Conservation (phyloP, 441 rosid genomes). For the Manihot esculenta region DNA sequence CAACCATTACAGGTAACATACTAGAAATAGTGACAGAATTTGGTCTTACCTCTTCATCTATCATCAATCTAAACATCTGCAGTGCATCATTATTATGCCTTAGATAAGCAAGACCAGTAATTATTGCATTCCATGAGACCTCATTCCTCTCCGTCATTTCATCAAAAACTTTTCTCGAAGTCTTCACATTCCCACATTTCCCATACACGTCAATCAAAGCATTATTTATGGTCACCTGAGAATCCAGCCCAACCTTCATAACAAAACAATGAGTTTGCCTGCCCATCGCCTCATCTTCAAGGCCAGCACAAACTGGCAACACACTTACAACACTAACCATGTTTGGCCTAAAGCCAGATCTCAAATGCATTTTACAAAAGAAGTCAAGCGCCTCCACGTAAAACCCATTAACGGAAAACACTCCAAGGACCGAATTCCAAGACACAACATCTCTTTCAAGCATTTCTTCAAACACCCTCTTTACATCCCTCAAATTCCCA, state of each 20-base stretch:
- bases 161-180: conserved; percentile 57
- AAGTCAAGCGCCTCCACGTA: conserved; percentile 43
- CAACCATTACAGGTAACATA: conserved; percentile 74
- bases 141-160: conserved; percentile 63
- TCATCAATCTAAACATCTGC: conserved; percentile 68
- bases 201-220: conserved; percentile 74
- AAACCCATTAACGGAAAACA: conserved; percentile 49
- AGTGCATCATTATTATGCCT: conserved; percentile 59
- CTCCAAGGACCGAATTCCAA: conserved; percentile 82
- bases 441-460: conserved; percentile 72
- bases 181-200: conserved; percentile 63
- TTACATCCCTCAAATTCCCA: conserved; percentile 50
- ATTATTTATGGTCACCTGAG: conserved; percentile 61
- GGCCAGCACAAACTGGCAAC: conserved; percentile 59
- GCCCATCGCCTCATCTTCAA: conserved; percentile 52
- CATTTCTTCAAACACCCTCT: conserved; percentile 74
- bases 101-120: conserved; percentile 65
- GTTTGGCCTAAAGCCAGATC: conserved; percentile 51
- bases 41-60: conserved; percentile 45
- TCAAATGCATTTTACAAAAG: conserved; percentile 52
- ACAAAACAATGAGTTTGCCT: conserved; percentile 50
- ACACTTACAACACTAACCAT: conserved; percentile 74
- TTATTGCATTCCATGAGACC: conserved; percentile 84
- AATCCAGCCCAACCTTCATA: conserved; percentile 44
- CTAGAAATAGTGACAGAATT: conserved; percentile 72